A percentile compares a stretch with the other conserved stretches of the same genome.
Conservation (phyloP, 768 basidiomycete species). For the Leccinellum rugosiceps region DNA sequence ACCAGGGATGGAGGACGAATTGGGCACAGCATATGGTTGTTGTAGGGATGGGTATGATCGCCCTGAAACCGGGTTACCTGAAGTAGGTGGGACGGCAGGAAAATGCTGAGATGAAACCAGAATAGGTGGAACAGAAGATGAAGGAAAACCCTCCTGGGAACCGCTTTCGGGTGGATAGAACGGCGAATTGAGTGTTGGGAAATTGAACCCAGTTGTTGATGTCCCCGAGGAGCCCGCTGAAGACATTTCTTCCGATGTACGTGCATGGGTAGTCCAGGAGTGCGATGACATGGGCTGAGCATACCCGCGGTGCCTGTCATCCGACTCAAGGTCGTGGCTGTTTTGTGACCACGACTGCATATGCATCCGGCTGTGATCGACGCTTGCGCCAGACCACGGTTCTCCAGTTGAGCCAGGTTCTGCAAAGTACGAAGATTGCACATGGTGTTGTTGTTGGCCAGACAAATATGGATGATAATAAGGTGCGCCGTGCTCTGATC, state of each 20-base stretch:
- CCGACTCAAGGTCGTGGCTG: slow-evolving; percentile 20
- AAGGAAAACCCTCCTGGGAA: slow-evolving; percentile 31
- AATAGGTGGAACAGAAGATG: slow-evolving; percentile 32
- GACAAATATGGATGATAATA: slow-evolving; percentile 27
- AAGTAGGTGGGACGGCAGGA: slow-evolving; percentile 17
- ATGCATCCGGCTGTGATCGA: slow-evolving; percentile 21
- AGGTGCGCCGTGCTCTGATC: slow-evolving; percentile 21
- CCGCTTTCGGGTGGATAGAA: slow-evolving; percentile 47
- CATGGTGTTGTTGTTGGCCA: slow-evolving; percentile 24
- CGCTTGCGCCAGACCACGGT: slow-evolving; percentile 19
- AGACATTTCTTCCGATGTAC: slow-evolving; percentile 23
- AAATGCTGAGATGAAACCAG: slow-evolving; percentile 31
- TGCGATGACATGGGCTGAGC: slow-evolving; percentile 23
- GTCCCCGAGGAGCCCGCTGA: slow-evolving; percentile 21
- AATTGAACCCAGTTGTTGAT: slow-evolving; percentile 29
- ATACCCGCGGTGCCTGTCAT: slow-evolving; percentile 32
- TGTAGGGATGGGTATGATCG: slow-evolving; percentile 30
- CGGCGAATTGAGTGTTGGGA: slow-evolving; percentile 56
- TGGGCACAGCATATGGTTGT: slow-evolving; percentile 20
- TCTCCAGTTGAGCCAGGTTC: slow-evolving; percentile 19
- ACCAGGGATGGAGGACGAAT: slow-evolving; percentile 11
- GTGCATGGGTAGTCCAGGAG: slow-evolving; percentile 19
- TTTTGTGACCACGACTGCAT: slow-evolving; percentile 27
- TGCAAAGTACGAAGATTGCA: slow-evolving; percentile 23
- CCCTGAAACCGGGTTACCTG: slow-evolving; percentile 22